phyloP scores from a whole-genome alignment of 768 basidiomycete genomes.

The Favolaschia claudopus region DNA sequence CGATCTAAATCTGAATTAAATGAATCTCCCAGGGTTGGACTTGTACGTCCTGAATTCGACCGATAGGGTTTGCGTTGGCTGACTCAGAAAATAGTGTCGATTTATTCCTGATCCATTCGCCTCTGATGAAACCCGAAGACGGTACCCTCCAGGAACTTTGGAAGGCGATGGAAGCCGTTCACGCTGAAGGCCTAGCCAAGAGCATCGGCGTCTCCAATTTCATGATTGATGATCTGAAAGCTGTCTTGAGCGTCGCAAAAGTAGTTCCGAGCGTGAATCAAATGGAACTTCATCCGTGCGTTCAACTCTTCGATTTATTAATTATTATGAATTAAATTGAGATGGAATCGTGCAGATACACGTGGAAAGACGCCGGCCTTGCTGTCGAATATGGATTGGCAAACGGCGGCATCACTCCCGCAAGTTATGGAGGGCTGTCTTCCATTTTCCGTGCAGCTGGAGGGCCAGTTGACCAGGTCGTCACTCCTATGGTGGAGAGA shows the following conservation, averaged over 20 bases:
- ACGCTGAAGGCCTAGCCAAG: constrained; percentile 51
- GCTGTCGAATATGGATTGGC: constrained; percentile 60
- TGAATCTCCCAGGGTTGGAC: constrained; percentile 39
- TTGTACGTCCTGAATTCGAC: no score
- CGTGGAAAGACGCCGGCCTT: constrained; percentile 63
- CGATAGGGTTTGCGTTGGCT: no score
- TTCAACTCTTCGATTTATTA: background rate
- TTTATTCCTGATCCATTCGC: constrained; percentile 67
- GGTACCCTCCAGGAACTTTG: constrained; percentile 60
- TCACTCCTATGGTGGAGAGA: constrained; percentile 57
- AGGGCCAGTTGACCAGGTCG: constrained; percentile 65
- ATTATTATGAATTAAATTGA: background rate
- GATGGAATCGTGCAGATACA: constrained; percentile 26
- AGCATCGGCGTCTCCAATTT: constrained; percentile 79
- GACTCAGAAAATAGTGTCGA: no score
- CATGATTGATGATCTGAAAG: constrained; percentile 57
- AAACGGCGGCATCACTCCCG: constrained; percentile 65
- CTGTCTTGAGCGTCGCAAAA: constrained; percentile 56
- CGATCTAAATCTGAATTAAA: no score
- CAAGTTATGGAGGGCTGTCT: constrained; percentile 70
- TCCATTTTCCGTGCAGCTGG: constrained; percentile 47
- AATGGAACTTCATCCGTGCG: constrained; percentile 75
- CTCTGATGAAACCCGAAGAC: constrained; percentile 34
- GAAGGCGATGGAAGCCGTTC: constrained; percentile 65
- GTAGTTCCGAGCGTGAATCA: constrained; percentile 74